These are phyloP conservation scores for Cinnamomum chago DNA, from an alignment of 164 flowering plant genomes.

Conservation along the genomic window DNA sequence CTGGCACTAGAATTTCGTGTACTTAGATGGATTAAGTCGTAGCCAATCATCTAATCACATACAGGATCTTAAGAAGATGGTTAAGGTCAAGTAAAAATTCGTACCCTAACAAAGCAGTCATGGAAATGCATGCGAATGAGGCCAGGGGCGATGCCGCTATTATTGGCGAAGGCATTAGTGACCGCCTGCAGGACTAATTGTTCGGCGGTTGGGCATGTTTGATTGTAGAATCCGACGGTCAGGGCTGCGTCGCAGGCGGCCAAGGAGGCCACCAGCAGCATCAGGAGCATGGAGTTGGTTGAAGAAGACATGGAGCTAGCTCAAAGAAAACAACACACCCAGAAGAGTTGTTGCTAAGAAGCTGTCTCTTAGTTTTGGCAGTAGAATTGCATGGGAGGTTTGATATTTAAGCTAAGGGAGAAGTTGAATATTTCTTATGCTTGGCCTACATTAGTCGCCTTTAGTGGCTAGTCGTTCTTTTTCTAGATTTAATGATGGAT, in stretches of 20 bases:
- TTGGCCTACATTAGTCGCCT: too few relatives aligned
- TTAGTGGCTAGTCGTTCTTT: too few relatives aligned
- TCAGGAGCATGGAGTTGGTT: neutral
- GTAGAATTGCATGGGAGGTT: too few relatives aligned
- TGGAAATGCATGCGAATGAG: conserved; percentile 17
- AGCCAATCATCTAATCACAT: too few relatives aligned
- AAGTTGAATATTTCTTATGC: too few relatives aligned
- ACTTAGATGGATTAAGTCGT: too few relatives aligned
- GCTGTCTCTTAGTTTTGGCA: too few relatives aligned
- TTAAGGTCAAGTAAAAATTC: neutral
- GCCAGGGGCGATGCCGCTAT: conserved; percentile 8
- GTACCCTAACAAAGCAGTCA: conserved; percentile 19
- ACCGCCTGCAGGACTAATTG: neutral
- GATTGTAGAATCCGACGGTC: conserved; percentile 10
- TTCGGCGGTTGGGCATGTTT: conserved; percentile 9
- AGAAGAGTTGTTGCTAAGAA: too few relatives aligned
- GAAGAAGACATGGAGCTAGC: neutral
- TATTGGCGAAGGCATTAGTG: conserved; percentile 3
- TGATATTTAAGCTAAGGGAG: too few relatives aligned
- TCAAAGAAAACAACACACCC: neutral
- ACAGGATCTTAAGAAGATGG: neutral
- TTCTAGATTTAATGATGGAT: too few relatives aligned
- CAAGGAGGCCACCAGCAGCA: neutral
- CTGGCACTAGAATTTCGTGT: too few relatives aligned
- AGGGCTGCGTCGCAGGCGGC: neutral